phyloP scores from a whole-genome alignment of 768 basidiomycete genomes.

The Macrolepiota fuliginosa region DNA sequence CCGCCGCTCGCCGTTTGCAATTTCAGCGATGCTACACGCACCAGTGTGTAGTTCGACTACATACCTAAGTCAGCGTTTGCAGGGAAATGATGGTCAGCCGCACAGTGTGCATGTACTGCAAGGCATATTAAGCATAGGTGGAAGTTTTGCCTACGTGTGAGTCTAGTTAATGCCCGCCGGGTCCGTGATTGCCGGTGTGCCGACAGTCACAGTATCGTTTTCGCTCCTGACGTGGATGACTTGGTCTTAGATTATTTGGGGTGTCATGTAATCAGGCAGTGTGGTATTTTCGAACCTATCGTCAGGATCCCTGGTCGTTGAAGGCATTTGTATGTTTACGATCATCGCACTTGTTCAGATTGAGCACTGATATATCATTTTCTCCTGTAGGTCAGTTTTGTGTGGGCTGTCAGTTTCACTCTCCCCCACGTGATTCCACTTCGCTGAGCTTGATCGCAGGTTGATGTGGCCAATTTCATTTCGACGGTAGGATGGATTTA shows the following conservation, averaged over 20 bases:
- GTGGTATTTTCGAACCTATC: constrained; percentile 2
- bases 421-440: no score
- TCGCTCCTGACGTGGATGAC: background rate
- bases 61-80: no score
- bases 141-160: constrained; percentile 4
- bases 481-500: background rate
- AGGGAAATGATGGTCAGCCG: no score
- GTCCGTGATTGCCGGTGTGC: background rate
- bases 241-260: background rate
- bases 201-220: background rate
- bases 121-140: background rate
- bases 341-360: background rate
- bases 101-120: background rate
- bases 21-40: no score
- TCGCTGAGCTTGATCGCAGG: background rate
- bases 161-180: background rate
- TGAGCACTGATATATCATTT: background rate
- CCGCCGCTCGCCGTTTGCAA: no score
- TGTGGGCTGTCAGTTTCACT: background rate
- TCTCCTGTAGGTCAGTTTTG: background rate
- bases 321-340: background rate
- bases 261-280: background rate
- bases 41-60: no score
- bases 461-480: background rate
- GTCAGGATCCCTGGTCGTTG: background rate